A percentile compares a stretch with the other conserved stretches of the same genome.
These are phyloP conservation scores for Epicoccum sorghinum DNA, from an alignment of 2,329 filamentous ascomycete species.

Conservation along the genomic window DNA sequence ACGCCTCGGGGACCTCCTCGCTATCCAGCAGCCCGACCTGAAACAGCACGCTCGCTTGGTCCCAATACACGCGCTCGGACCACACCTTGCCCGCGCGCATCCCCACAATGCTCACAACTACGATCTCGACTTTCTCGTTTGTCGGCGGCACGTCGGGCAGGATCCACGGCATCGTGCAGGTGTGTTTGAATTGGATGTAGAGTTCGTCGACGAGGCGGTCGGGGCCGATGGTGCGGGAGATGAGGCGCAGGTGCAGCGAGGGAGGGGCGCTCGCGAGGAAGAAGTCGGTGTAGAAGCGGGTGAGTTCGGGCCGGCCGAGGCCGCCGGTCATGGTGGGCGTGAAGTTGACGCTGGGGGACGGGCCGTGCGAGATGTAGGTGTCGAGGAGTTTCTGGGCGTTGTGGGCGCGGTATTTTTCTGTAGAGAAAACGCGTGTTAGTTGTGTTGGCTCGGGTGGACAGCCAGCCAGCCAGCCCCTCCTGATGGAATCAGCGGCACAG, in stretches of 20 bases:
- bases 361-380: conserved; percentile 41
- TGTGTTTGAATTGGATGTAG: conserved; percentile 63
- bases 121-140: conserved; percentile 62
- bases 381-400: conserved; percentile 47
- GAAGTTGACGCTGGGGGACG: conserved; percentile 50
- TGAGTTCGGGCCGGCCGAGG: conserved; percentile 50
- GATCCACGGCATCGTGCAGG: conserved; percentile 63
- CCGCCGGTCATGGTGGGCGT: conserved; percentile 56
- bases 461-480: no score
- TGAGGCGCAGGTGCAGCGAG: conserved; percentile 58
- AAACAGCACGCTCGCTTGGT: conserved; percentile 65
- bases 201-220: conserved; percentile 68
- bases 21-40: conserved; percentile 64
- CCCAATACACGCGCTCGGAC: conserved; percentile 67
- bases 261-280: conserved; percentile 58
- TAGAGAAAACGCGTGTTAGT: neutral
- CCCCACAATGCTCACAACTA: conserved; percentile 63
- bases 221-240: conserved; percentile 63
- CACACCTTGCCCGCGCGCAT: conserved; percentile 60
- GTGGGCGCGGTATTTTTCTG: conserved; percentile 47
- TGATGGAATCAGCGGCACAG: neutral
- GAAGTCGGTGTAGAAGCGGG: conserved; percentile 62
- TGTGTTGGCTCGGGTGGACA: no score
- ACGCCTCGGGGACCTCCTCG: conserved; percentile 57
- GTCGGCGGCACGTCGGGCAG: conserved; percentile 64